A percentile compares a stretch with the other conserved stretches of the same genome.
Conservation (phyloP, 805 yeast species). For the Yarrowia sp. region DNA sequence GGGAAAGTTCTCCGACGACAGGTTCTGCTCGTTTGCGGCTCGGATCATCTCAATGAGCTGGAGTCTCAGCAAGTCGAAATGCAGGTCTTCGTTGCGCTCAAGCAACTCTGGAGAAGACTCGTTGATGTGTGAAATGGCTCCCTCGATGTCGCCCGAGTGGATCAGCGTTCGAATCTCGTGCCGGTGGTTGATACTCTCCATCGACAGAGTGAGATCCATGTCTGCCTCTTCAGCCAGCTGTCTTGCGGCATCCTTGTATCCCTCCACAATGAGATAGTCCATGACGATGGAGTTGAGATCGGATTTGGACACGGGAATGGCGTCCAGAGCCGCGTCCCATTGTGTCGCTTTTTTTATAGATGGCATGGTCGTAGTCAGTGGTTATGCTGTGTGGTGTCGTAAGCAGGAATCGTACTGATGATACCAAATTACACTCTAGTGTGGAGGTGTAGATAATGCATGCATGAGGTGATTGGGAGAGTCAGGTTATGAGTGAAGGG, state of each 20-base stretch:
- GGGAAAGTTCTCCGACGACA: constrained; percentile 37
- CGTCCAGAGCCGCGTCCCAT: constrained; percentile 47
- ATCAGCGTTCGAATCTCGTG: constrained; percentile 61
- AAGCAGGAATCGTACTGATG: too few species aligned
- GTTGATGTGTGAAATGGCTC: constrained; percentile 64
- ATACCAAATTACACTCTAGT: neutral
- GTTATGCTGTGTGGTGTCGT: neutral
- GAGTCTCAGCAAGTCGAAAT: constrained; percentile 74
- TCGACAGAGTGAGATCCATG: constrained; percentile 51
- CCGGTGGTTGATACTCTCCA: constrained; percentile 60
- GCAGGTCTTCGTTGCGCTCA: constrained; percentile 67
- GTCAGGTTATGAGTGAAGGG: too few species aligned
- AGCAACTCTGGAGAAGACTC: constrained; percentile 68
- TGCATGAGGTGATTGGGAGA: neutral
- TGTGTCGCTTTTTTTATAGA: constrained; percentile 44
- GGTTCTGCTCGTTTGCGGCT: constrained; percentile 44
- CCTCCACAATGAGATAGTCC: constrained; percentile 79
- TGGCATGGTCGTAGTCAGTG: neutral
- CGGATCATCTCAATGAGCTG: constrained; percentile 84
- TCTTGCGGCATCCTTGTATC: constrained; percentile 71
- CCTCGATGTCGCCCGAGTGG: constrained; percentile 65
- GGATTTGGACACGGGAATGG: constrained; percentile 44
- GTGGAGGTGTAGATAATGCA: constrained; percentile 13
- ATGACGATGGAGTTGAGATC: constrained; percentile 62
- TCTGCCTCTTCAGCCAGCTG: constrained; percentile 64